A percentile compares a stretch with the other conserved stretches of the same genome.
Conservation (phyloP, 768 basidiomycete species). For the Guyanaporus albipodus region DNA sequence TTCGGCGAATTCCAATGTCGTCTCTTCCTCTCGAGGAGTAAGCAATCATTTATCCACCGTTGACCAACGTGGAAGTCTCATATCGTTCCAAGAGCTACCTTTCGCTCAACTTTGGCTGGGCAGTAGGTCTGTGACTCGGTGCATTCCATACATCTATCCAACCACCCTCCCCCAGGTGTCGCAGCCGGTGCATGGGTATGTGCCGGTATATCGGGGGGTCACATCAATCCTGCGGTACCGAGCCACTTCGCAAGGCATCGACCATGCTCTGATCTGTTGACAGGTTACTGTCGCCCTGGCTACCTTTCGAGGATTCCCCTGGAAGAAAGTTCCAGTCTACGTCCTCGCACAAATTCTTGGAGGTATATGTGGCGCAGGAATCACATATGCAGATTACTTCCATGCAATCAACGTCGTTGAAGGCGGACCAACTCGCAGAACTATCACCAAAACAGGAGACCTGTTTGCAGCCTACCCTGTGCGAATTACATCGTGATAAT, state of each 20-base stretch:
- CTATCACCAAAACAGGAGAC: slow-evolving; percentile 45
- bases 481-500: slow-evolving; percentile 9
- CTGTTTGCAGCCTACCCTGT: slow-evolving; percentile 59
- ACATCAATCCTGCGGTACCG: slow-evolving; percentile 63
- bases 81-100: slow-evolving; percentile 8
- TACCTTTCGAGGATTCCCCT: slow-evolving; percentile 66
- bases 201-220: slow-evolving; percentile 63
- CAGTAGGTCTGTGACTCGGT: slow-evolving; percentile 5
- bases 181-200: slow-evolving; percentile 63
- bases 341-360: slow-evolving; percentile 57
- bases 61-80: neutral
- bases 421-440: slow-evolving; percentile 46
- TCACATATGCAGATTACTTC: slow-evolving; percentile 57
- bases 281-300: slow-evolving; percentile 64
- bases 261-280: neutral
- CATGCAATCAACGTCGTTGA: slow-evolving; percentile 58
- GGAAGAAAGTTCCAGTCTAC: slow-evolving; percentile 70
- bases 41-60: slow-evolving; percentile 14
- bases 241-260: neutral
- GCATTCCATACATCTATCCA: neutral
- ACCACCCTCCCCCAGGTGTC: slow-evolving; percentile 30
- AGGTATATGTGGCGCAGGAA: slow-evolving; percentile 46
- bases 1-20: slow-evolving; percentile 39
- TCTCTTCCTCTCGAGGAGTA: slow-evolving; percentile 48
- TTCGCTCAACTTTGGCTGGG: slow-evolving; percentile 25